These are phyloP conservation scores for Podaxis sp. DNA, from an alignment of 768 basidiomycete genomes.

Conservation along the genomic window DNA sequence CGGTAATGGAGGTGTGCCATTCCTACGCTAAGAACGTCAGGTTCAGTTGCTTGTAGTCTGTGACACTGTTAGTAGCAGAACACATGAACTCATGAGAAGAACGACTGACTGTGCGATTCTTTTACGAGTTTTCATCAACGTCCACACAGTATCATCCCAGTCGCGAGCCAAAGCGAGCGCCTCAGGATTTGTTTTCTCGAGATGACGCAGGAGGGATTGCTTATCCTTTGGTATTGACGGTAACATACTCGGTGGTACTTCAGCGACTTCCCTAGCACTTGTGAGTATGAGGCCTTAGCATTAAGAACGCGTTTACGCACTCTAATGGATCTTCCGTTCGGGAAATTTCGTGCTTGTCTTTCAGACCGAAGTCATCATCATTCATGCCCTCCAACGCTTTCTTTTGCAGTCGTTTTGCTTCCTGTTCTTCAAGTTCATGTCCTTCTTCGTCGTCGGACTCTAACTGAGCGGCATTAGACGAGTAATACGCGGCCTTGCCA, in stretches of 20 bases:
- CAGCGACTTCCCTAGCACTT: slow-evolving; percentile 32
- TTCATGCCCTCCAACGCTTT: slow-evolving; percentile 69
- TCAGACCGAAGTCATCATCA: slow-evolving; percentile 85
- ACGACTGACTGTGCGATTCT: slow-evolving; percentile 53
- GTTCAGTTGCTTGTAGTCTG: slow-evolving; percentile 48
- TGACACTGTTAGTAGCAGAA: not conserved
- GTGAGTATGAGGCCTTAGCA: not conserved
- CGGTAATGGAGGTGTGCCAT: slow-evolving; percentile 88
- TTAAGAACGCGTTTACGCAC: slow-evolving; percentile 25
- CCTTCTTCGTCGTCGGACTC: slow-evolving; percentile 90
- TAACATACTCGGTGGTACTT: slow-evolving; percentile 32
- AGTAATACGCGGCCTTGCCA: slow-evolving; percentile 79
- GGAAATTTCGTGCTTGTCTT: slow-evolving; percentile 48
- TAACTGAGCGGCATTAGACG: slow-evolving; percentile 76
- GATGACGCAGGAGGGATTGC: slow-evolving; percentile 55
- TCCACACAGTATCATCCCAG: slow-evolving; percentile 70
- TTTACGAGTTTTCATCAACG: slow-evolving; percentile 48
- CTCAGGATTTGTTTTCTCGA: slow-evolving; percentile 77
- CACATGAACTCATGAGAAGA: not conserved
- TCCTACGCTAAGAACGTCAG: slow-evolving; percentile 58
- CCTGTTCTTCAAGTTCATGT: slow-evolving; percentile 84
- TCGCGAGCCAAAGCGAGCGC: slow-evolving; percentile 79
- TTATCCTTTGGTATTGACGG: slow-evolving; percentile 53
- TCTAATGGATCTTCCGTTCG: slow-evolving; percentile 23
- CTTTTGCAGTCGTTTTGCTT: slow-evolving; percentile 75